A percentile compares a stretch with the other conserved stretches of the same genome.
Conservation (phyloP, 441 rosid species). For the Kokia cookei region DNA sequence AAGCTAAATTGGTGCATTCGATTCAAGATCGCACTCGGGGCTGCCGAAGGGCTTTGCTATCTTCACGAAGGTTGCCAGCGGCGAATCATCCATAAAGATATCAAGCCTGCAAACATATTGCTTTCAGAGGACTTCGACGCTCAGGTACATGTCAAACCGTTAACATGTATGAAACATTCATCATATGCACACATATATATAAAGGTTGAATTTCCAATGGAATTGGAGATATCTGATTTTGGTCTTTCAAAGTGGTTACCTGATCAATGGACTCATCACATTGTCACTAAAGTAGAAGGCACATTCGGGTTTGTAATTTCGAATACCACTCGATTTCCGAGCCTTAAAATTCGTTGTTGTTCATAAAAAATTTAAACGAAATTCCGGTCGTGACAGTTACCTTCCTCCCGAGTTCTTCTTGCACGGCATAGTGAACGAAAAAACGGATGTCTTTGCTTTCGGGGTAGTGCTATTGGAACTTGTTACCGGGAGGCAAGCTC, state of each 20-base stretch:
- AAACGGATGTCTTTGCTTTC: constrained; percentile 84
- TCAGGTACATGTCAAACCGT: constrained; percentile 35
- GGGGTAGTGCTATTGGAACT: constrained; percentile 84
- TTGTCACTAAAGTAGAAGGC: constrained; percentile 76
- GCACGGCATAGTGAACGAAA: constrained; percentile 88
- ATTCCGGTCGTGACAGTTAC: constrained; percentile 33
- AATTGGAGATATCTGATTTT: constrained; percentile 77
- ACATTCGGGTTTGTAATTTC: constrained; percentile 68
- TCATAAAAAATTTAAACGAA: background rate
- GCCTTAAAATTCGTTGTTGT: background rate
- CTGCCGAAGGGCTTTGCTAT: constrained; percentile 73
- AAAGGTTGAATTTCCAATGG: background rate
- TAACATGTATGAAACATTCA: background rate
- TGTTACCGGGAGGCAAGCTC: constrained; percentile 79
- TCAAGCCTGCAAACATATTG: constrained; percentile 86
- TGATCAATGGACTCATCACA: constrained; percentile 89
- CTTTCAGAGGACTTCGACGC: constrained; percentile 80
- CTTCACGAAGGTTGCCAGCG: constrained; percentile 92
- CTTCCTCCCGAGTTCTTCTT: constrained; percentile 93
- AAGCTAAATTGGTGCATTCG: constrained; percentile 58
- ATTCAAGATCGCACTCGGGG: constrained; percentile 68
- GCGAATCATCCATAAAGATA: constrained; percentile 90
- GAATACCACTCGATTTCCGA: background rate
- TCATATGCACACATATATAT: background rate
- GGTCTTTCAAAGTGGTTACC: constrained; percentile 94